A percentile compares a stretch with the other conserved stretches of the same genome.
Conservation (phyloP, 2,329 filamentous ascomycete species). For the Knufia fluminis region DNA sequence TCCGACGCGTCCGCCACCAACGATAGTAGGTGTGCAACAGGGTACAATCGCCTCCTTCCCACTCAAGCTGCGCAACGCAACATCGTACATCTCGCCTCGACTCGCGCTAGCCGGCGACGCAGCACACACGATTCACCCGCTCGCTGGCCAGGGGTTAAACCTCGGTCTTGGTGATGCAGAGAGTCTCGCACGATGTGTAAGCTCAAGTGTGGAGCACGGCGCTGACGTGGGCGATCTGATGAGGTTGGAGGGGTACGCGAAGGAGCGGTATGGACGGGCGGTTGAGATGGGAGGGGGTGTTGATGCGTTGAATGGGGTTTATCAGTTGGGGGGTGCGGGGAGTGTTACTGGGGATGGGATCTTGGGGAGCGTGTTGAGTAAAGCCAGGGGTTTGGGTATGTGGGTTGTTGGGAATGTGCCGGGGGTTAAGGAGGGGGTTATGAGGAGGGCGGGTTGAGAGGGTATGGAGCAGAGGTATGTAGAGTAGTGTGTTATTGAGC, state of each 20-base stretch:
- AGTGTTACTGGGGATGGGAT: slow-evolving; percentile 11
- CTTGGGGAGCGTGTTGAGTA: slow-evolving; percentile 12
- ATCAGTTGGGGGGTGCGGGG: slow-evolving; percentile 18
- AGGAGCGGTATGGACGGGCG: slow-evolving; percentile 61
- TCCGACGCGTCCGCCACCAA: slow-evolving; percentile 49
- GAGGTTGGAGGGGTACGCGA: slow-evolving; percentile 70
- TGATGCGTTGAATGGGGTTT: slow-evolving; percentile 19
- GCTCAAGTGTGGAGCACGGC: slow-evolving; percentile 68
- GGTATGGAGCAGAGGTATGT: too few relatives aligned
- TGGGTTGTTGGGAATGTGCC: slow-evolving; percentile 16
- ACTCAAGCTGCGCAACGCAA: slow-evolving; percentile 82
- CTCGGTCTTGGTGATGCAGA: slow-evolving; percentile 84
- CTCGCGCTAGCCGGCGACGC: slow-evolving; percentile 88
- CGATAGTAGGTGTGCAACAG: slow-evolving; percentile 62
- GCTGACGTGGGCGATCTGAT: slow-evolving; percentile 76
- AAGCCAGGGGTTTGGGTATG: slow-evolving; percentile 20
- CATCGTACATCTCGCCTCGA: slow-evolving; percentile 84
- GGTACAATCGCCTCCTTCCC: slow-evolving; percentile 83
- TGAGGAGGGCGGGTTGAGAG: slow-evolving; percentile 17
- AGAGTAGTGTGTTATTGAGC: too few relatives aligned
- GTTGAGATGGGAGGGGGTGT: slow-evolving; percentile 20
- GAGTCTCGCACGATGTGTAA: slow-evolving; percentile 64
- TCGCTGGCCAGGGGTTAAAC: slow-evolving; percentile 90
- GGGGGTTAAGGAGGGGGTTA: slow-evolving; percentile 19
- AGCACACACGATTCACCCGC: slow-evolving; percentile 87